Evolutionary conservation across 78 protist genomes (phyloP).

Genomic region (Dictyostelium firmibasis): DNA sequence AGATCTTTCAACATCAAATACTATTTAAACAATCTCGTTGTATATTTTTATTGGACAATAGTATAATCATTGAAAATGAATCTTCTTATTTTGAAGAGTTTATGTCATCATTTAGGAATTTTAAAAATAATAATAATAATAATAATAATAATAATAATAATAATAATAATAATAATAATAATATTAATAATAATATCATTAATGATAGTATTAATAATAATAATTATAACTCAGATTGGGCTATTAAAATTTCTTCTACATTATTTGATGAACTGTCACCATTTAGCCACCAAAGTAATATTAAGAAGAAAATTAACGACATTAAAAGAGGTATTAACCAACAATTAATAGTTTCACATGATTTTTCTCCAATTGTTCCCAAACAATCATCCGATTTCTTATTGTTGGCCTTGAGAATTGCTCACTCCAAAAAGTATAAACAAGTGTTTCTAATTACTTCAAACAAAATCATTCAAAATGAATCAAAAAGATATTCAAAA

Average conservation of each 20-base stretch:
- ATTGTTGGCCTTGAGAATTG: not conserved
- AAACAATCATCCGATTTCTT: not conserved
- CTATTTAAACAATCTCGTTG: not conserved
- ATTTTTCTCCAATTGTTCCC: not conserved
- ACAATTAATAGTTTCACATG: not conserved
- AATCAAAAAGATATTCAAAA: not conserved
- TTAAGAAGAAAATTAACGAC: not conserved
- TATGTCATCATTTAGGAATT: not conserved
- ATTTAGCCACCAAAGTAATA: not conserved
- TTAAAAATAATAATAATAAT: not conserved
- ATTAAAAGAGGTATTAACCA: not conserved
- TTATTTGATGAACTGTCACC: not conserved
- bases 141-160: not conserved
- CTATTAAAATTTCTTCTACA: not conserved
- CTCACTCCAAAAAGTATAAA: not conserved
- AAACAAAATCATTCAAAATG: not conserved
- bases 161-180: not conserved
- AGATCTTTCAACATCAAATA: not conserved
- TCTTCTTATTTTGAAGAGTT: not conserved
- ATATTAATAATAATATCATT: not conserved
- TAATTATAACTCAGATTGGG: not conserved
- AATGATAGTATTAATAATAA: too few relatives aligned
- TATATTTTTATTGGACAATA: constrained; percentile 2
- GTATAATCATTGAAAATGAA: not conserved
- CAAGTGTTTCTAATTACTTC: not conserved